Evolutionary conservation across 1,284 basidiomycete species (phyloP).

Genomic region (Malassezia slooffiae): DNA sequence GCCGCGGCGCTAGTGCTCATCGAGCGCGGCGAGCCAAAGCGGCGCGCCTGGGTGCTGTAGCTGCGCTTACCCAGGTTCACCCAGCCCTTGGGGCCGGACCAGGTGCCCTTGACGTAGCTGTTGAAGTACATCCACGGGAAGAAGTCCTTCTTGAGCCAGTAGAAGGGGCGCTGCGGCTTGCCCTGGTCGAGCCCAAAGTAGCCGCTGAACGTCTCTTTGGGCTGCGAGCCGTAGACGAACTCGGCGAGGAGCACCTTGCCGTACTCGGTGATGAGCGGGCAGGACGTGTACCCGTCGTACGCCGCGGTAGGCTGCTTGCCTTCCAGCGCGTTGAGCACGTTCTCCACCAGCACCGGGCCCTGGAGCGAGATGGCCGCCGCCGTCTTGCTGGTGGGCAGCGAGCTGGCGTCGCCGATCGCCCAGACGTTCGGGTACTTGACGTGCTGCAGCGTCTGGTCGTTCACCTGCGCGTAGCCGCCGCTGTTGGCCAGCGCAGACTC

Average conservation of each 20-base stretch:
- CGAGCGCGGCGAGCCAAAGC: constrained; percentile 5
- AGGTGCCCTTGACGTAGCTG: constrained; percentile 59
- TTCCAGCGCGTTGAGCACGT: constrained; percentile 51
- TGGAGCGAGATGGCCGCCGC: constrained; percentile 85
- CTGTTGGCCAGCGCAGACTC: constrained; percentile 53
- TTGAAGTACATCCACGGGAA: constrained; percentile 86
- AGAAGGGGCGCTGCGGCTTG: constrained; percentile 58
- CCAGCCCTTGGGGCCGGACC: constrained; percentile 42
- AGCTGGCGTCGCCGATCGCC: constrained; percentile 78
- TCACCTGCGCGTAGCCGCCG: constrained; percentile 59
- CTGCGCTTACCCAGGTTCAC: constrained; percentile 17
- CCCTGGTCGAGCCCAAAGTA: constrained; percentile 35
- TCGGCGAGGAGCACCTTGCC: constrained; percentile 80
- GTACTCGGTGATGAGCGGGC: constrained; percentile 59
- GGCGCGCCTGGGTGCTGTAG: constrained; percentile 10
- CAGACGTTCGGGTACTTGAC: constrained; percentile 73
- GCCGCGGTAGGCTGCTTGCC: constrained; percentile 22
- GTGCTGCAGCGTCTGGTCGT: constrained; percentile 69
- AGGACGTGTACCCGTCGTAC: constrained; percentile 46
- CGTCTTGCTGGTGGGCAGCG: constrained; percentile 87
- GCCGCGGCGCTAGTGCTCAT: constrained; percentile 21
- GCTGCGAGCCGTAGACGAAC: constrained; percentile 66
- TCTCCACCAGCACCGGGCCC: constrained; percentile 82
- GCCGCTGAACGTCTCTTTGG: constrained; percentile 59
- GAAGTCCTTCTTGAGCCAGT: constrained; percentile 80